Base-by-base conservation (phyloP, 306 rosid species). In the Boehmeria nivea region DNA sequence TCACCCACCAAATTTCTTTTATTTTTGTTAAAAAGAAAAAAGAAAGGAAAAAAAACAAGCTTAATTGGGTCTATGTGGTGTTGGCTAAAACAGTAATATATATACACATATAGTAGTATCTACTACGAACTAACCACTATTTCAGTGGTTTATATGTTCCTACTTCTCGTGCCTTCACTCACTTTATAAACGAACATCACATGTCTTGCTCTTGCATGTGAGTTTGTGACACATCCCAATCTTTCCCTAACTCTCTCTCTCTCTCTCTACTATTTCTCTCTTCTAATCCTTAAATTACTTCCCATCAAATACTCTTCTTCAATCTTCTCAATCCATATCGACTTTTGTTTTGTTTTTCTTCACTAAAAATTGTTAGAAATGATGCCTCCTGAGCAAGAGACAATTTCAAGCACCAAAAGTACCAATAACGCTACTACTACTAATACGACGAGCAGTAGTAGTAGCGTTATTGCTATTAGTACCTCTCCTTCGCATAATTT, bases 321-420 rank as follows among this genome's bases (percentile, higher is more conserved):
- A 25, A 45, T 24, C 33, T 31, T 12, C 20, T 19, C 27, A 17
- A 33, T 54, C 45, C 45, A 40, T 3, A 40, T n/a, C 4, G 15
- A 14, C 6, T 4, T 33, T 4, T 33, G 17, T 16, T 1, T 2
- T 21, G 17, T 44, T 48, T 4, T 49, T 20, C 27, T 20, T 51
- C 25, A 11, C 15, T 54, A 19, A 8, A 18, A 46, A 23, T 18
- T 20, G 13, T 12, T 13, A 20, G 36, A 51, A 59, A 87, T 87
- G 93, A 87, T 83, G 85, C 93, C 95, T 48, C 93, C 91, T 15
- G 83, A 76, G 75, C 95, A 83, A 69, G 88, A 87, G 72, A 81
- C 78, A 24, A 51, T 26, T 56, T 63, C 65, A 17, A 27, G 57
- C 34, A 24, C 33, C 43, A 26, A 22, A 8, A 43, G 8, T n/a